phyloP scores from a whole-genome alignment of 2,329 filamentous ascomycete genomes.

The Didymellaceae sp. region DNA sequence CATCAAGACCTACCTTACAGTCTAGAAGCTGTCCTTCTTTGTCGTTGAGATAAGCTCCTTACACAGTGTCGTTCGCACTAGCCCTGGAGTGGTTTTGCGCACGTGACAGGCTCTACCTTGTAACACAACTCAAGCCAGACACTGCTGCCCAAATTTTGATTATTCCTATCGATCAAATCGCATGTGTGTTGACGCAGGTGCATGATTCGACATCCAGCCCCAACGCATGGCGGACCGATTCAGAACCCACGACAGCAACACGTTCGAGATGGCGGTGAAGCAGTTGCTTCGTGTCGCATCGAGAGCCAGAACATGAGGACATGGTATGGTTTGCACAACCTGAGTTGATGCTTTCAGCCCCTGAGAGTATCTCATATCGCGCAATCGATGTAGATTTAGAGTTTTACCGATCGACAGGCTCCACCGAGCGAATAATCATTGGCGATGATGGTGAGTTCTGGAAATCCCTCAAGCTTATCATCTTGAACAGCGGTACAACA shows the following conservation, averaged over 20 bases:
- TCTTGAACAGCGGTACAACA: too few relatives aligned
- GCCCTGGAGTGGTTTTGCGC: too few relatives aligned
- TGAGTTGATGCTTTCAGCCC: conserved; percentile 7
- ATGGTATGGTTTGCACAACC: too few relatives aligned
- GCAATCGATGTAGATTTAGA: conserved; percentile 20
- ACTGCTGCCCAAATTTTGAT: neutral
- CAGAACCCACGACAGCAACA: conserved; percentile 1
- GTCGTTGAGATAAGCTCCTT: neutral
- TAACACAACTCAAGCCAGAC: neutral
- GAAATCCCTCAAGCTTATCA: conserved; percentile 7
- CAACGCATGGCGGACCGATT: conserved; percentile 12
- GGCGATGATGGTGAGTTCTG: neutral
- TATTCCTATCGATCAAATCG: neutral
- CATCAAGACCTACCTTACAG: too few relatives aligned
- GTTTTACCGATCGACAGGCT: conserved; percentile 18
- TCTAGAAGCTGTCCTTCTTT: too few relatives aligned
- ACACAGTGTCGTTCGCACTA: too few relatives aligned
- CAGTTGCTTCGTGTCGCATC: conserved; percentile 6
- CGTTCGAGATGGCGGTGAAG: conserved; percentile 14
- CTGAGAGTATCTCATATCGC: conserved; percentile 1
- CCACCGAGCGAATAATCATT: conserved; percentile 9
- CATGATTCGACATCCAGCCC: conserved; percentile 5
- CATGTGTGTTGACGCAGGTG: conserved; percentile 5
- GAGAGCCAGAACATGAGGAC: conserved; percentile 5
- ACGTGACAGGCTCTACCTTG: conserved; percentile 5